Evolutionary conservation across 2,329 filamentous ascomycete genomes (phyloP), one percentile per base, ranked within the genome.

Genomic region (Neodidymelliopsis sp.): DNA sequence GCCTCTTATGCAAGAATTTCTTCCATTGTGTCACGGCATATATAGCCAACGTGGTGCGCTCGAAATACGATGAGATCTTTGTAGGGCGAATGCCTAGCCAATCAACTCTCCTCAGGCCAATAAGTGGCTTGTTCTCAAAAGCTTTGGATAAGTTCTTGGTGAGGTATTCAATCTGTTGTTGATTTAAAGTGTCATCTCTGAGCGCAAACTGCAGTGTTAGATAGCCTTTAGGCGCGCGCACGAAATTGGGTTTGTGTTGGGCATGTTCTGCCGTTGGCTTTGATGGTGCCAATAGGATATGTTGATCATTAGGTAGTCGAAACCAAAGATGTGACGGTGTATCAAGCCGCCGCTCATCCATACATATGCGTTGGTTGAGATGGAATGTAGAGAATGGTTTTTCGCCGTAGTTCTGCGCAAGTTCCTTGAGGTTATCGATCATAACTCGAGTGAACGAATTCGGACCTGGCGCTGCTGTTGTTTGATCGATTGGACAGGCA

Each of bases 391-490:
- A 67, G 43, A 73, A 67, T 0, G 63, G 60, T 4, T 52, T 51
- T n/a, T 65, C 58, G 3, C 33, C 33, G 25, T 60, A 61, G 10
- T 65, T 52, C 4, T 42, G 9, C 2, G 62, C 45, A 3, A 71
- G 56, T 13, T 63, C 42, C 4, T 59, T 64, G 13, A 70, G 16
- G 0, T 63, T 57, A 27, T 69, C 62, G 15, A 73, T 72, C 18
- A 73, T 49, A 2, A 63, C 69, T n/a, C 68, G 56, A 1, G 70
- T 73, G 31, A 72, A 73, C 0, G 67, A 71, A 11, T 63, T 53
- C 2, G 44, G 22, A 4, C 70, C 70, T 0, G 70, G 70, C 2
- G 59, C 40, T 6, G 62, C 56, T 1, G 70, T 73, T 2, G 61
- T 64, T 6, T 54, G 28, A 40, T 72, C 54, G 3, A 62, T 54